phyloP scores from a whole-genome alignment of 208 protist species.

The Trypanosoma melophagium region DNA sequence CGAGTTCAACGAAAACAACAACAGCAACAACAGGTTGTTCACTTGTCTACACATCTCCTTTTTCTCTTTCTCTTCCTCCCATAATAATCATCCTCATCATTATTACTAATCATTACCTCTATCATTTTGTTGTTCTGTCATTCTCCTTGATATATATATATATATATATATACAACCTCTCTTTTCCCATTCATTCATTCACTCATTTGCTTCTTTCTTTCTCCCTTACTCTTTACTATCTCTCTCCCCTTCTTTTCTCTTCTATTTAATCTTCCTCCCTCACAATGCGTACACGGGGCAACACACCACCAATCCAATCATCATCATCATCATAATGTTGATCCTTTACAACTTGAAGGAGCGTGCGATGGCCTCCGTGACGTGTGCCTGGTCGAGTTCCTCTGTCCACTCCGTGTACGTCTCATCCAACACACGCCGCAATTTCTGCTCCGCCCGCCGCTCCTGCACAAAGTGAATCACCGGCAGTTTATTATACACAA shows the following conservation, averaged over 20 bases:
- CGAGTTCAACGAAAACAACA: too few relatives aligned
- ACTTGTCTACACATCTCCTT: neutral
- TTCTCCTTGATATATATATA: too few relatives aligned
- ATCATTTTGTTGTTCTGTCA: too few relatives aligned
- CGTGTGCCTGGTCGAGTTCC: conserved; percentile 71
- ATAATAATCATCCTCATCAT: neutral
- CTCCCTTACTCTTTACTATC: neutral
- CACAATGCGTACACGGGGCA: conserved; percentile 5
- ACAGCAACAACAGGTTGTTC: too few relatives aligned
- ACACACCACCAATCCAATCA: neutral
- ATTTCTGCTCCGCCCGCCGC: conserved; percentile 82
- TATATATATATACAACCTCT: too few relatives aligned
- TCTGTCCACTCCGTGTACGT: conserved; percentile 83
- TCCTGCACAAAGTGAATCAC: conserved; percentile 89
- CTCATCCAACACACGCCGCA: conserved; percentile 82
- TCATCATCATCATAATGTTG: conserved; percentile 19
- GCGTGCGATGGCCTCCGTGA: conserved; percentile 81
- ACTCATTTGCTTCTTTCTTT: too few relatives aligned
- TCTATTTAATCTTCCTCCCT: conserved; percentile 15
- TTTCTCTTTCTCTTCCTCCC: neutral
- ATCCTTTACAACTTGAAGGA: conserved; percentile 55
- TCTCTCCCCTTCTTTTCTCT: conserved; percentile 12
- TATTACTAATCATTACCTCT: too few relatives aligned
- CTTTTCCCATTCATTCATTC: too few relatives aligned
- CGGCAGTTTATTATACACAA: conserved; percentile 87